Evolutionary conservation across 768 basidiomycete genomes (phyloP).

Genomic region (Suillus sp.): DNA sequence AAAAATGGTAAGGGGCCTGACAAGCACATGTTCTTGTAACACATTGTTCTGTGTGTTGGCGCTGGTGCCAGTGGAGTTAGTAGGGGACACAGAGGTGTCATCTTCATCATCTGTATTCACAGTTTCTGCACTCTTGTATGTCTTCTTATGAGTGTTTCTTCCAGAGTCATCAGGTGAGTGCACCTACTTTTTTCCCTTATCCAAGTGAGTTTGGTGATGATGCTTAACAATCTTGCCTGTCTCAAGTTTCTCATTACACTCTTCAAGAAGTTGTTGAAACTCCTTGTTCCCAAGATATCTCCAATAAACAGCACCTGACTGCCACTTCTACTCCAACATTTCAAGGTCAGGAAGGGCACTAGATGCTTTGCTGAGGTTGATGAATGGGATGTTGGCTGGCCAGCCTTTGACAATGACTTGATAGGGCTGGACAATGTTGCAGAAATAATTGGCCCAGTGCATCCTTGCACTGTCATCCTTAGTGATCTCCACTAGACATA

Average conservation of each 20-base stretch:
- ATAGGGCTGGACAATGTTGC: neutral
- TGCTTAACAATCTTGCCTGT: neutral
- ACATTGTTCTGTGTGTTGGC: too few species aligned
- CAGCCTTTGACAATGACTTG: slow-evolving; percentile 8
- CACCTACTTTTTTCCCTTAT: slow-evolving; percentile 6
- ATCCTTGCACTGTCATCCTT: slow-evolving; percentile 7
- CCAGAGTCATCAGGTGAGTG: neutral
- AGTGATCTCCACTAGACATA: slow-evolving; percentile 8
- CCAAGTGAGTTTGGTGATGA: neutral
- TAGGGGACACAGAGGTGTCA: too few species aligned
- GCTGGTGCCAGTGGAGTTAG: too few species aligned
- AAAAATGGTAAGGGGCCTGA: too few species aligned
- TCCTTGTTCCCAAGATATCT: neutral
- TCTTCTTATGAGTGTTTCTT: neutral
- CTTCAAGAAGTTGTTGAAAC: neutral
- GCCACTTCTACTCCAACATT: slow-evolving; percentile 1
- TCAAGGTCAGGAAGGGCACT: slow-evolving; percentile 10
- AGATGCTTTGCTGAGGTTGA: slow-evolving; percentile 8
- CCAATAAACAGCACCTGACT: slow-evolving; percentile 1
- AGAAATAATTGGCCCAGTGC: slow-evolving; percentile 11
- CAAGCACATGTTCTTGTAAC: too few species aligned
- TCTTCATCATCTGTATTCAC: neutral
- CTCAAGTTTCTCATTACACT: slow-evolving; percentile 3
- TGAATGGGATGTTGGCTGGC: slow-evolving; percentile 7
- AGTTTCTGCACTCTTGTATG: neutral